phyloP scores from a whole-genome alignment of 441 rosid species.

The Populus hybrid region DNA sequence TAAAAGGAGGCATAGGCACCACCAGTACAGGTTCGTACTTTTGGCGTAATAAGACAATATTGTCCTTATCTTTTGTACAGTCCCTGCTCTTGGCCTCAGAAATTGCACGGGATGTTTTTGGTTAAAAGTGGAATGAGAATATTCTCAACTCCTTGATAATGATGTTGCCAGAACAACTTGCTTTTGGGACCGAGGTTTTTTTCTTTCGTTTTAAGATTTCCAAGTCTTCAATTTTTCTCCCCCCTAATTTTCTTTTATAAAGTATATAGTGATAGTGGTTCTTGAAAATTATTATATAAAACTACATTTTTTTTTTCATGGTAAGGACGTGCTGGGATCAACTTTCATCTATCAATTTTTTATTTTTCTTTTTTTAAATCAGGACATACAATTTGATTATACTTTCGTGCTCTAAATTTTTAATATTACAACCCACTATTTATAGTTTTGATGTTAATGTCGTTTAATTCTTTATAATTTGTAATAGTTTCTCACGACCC shows the following conservation, averaged over 20 bases:
- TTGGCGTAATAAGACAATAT: conserved; percentile 12
- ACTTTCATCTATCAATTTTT: too few relatives aligned
- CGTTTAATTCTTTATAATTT: too few relatives aligned
- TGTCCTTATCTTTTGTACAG: conserved; percentile 1
- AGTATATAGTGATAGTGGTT: background rate
- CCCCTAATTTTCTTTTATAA: background rate
- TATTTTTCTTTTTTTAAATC: too few relatives aligned
- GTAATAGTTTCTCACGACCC: too few relatives aligned
- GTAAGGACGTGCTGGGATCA: too few relatives aligned
- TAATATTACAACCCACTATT: too few relatives aligned
- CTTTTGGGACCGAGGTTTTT: background rate
- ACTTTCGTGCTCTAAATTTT: too few relatives aligned
- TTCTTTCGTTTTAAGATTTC: background rate
- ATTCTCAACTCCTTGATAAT: background rate
- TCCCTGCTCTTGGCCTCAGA: background rate
- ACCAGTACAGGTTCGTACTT: conserved; percentile 31
- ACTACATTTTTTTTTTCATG: too few relatives aligned
- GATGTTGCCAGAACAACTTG: background rate
- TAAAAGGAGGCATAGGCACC: background rate
- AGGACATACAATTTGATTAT: too few relatives aligned
- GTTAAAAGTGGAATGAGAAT: background rate
- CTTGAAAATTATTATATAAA: background rate
- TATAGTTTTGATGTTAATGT: too few relatives aligned
- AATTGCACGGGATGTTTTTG: background rate
- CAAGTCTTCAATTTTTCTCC: background rate